Conservation (phyloP, 2,329 filamentous ascomycete genomes). For the Fusarium mexicanum region DNA sequence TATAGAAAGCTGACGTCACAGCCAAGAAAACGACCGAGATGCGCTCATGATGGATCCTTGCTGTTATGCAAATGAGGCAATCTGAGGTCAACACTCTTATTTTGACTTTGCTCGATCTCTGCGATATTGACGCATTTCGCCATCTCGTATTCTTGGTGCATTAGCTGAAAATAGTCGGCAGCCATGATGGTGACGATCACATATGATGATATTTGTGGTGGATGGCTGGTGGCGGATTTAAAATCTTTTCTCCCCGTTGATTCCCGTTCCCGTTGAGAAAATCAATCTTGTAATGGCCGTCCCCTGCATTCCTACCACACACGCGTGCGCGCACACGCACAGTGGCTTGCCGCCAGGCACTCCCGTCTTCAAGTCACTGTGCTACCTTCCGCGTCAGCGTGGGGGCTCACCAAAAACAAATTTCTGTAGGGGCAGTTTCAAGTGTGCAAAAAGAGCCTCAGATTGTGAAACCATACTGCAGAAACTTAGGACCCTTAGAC, state of each 20-base stretch:
- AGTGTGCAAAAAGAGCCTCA: slow-evolving; percentile 21
- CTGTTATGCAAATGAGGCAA: slow-evolving; percentile 12
- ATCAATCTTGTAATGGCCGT: slow-evolving; percentile 4
- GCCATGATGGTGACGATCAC: slow-evolving; percentile 4
- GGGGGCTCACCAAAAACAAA: slow-evolving; percentile 5
- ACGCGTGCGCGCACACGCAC: background rate
- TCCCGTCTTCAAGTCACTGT: slow-evolving; percentile 15
- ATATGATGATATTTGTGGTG: slow-evolving; percentile 3
- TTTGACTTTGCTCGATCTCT: slow-evolving; percentile 8
- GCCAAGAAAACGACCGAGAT: slow-evolving; percentile 19
- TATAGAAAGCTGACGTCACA: slow-evolving; percentile 37
- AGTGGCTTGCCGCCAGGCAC: slow-evolving; percentile 31
- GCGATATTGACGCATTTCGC: background rate
- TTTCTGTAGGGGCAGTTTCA: slow-evolving; percentile 8
- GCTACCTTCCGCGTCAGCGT: slow-evolving; percentile 16
- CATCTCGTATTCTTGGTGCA: slow-evolving; percentile 16
- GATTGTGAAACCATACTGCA: slow-evolving; percentile 26
- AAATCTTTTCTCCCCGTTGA: slow-evolving; percentile 5
- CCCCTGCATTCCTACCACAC: slow-evolving; percentile 37
- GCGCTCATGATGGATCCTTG: slow-evolving; percentile 10
- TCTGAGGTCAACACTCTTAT: slow-evolving; percentile 5
- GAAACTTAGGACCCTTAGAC: slow-evolving; percentile 3
- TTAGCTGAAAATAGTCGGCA: background rate
- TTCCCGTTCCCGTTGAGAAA: slow-evolving; percentile 4
- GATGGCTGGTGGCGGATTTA: background rate